Evolutionary conservation across 2,329 filamentous ascomycete species (phyloP).

Genomic region (Metarhizium robertsii): DNA sequence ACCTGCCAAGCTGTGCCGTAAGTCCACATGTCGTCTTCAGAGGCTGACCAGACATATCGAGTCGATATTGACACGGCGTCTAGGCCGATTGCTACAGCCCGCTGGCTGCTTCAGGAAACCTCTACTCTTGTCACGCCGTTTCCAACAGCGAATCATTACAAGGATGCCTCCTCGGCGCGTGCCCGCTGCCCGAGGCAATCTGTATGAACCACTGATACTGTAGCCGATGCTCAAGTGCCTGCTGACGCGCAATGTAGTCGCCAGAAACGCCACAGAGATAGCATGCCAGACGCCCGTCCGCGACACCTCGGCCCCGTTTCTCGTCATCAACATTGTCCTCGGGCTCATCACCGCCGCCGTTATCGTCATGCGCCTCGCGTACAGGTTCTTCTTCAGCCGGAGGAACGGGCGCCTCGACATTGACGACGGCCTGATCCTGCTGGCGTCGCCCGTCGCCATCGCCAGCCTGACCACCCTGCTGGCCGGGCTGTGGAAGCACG

Average conservation of each 20-base stretch:
- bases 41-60: too few relatives aligned
- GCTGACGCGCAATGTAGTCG: neutral
- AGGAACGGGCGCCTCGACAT: neutral
- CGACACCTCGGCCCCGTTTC: neutral
- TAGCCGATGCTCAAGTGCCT: neutral
- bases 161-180: neutral
- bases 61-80: neutral
- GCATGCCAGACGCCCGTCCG: neutral
- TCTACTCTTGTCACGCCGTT: neutral
- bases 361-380: neutral
- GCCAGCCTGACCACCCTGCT: neutral
- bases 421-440: conserved; percentile 1
- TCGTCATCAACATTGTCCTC: conserved; percentile 1
- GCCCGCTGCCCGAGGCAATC: neutral
- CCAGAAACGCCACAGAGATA: conserved; percentile 1
- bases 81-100: neutral
- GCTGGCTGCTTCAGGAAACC: neutral
- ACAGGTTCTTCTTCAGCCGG: conserved; percentile 1
- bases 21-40: neutral
- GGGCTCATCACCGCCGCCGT: neutral
- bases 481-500: neutral
- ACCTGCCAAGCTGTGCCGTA: neutral
- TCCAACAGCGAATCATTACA: neutral
- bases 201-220: neutral
- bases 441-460: conserved; percentile 1